A percentile compares a stretch with the other conserved stretches of the same genome.
These are phyloP conservation scores for Cutaneotrichosporon sp. DNA, from an alignment of 1,284 basidiomycete genomes.

Conservation along the genomic window DNA sequence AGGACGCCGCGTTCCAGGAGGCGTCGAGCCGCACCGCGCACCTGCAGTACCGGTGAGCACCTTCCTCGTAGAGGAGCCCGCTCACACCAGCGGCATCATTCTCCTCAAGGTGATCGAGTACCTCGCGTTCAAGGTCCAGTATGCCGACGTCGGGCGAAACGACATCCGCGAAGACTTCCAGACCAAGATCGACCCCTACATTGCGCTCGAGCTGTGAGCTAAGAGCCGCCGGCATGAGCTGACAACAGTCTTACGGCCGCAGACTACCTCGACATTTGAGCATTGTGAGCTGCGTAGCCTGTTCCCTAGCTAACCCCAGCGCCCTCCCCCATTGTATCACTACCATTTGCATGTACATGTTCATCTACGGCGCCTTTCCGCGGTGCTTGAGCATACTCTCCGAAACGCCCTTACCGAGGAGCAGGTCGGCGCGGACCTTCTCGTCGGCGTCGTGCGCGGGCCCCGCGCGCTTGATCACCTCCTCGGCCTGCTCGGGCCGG, in stretches of 20 bases:
- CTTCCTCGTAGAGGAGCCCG: background rate
- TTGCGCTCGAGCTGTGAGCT: conserved; percentile 61
- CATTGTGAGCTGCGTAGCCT: too few relatives aligned
- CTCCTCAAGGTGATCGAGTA: conserved; percentile 62
- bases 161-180: conserved; percentile 60
- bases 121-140: conserved; percentile 59
- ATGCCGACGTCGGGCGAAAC: conserved; percentile 51
- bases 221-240: too few relatives aligned
- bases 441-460: conserved; percentile 70
- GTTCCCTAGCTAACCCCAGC: too few relatives aligned
- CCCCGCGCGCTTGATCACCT: conserved; percentile 65
- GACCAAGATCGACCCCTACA: conserved; percentile 60
- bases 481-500: conserved; percentile 60
- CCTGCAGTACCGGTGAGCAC: conserved; percentile 54
- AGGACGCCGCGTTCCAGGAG: conserved; percentile 54
- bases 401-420: conserved; percentile 69
- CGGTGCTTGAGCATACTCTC: conserved; percentile 69
- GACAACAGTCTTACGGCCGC: conserved; percentile 52
- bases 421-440: conserved; percentile 74
- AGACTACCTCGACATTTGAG: conserved; percentile 53
- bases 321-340: too few relatives aligned
- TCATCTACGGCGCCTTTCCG: conserved; percentile 24
- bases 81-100: conserved; percentile 53
- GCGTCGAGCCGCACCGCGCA: conserved; percentile 50
- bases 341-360: conserved; percentile 4